These are phyloP conservation scores for Kurtzmaniella quercitrusa DNA, from an alignment of 1,139 yeast species.

Conservation along the genomic window DNA sequence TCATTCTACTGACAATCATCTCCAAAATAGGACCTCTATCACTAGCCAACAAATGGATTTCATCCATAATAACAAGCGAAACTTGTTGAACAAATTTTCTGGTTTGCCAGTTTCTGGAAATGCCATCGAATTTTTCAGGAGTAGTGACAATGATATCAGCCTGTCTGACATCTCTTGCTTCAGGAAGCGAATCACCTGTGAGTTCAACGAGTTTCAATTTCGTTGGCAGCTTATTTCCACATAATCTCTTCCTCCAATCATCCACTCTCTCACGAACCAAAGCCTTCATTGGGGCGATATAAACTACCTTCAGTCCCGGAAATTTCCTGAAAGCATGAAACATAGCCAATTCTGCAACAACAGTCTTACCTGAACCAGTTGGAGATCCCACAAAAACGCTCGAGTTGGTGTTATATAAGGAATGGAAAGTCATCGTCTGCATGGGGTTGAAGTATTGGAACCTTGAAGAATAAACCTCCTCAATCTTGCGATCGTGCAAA, in stretches of 20 bases:
- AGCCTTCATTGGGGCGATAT: slow-evolving; percentile 99
- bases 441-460: slow-evolving; percentile 93
- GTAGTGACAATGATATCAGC: slow-evolving; percentile 95
- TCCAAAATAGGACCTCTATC: slow-evolving; percentile 98
- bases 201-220: slow-evolving; percentile 77
- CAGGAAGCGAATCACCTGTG: slow-evolving; percentile 96
- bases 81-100: slow-evolving; percentile 89
- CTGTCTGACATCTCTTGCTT: slow-evolving; percentile 74
- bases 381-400: slow-evolving; percentile 96
- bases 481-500: slow-evolving; percentile 63
- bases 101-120: slow-evolving; percentile 96
- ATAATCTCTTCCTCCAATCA: slow-evolving; percentile 81
- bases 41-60: slow-evolving; percentile 92
- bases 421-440: slow-evolving; percentile 97
- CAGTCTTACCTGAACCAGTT: slow-evolving; percentile 97
- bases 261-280: slow-evolving; percentile 94
- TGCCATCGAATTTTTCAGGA: slow-evolving; percentile 98
- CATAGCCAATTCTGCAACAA: slow-evolving; percentile 93
- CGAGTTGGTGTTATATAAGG: slow-evolving; percentile 72
- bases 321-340: slow-evolving; percentile 89
- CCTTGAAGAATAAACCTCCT: slow-evolving; percentile 57
- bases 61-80: slow-evolving; percentile 94
- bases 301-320: slow-evolving; percentile 83
- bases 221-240: slow-evolving; percentile 42
- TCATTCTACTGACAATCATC: slow-evolving; percentile 98